These are phyloP conservation scores for Kwoniella botswanensis DNA, from an alignment of 768 basidiomycete genomes.

Conservation along the genomic window DNA sequence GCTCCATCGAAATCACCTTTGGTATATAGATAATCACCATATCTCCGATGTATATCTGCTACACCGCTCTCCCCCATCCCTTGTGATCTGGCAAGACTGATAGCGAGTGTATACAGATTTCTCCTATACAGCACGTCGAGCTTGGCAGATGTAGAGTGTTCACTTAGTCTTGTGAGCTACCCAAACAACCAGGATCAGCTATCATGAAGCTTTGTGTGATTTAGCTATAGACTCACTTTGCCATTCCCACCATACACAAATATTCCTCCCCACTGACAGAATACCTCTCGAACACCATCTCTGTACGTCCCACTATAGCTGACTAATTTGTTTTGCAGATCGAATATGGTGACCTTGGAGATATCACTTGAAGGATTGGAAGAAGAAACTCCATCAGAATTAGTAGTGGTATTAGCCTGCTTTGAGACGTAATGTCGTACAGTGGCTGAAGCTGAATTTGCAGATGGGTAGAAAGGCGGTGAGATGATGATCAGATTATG, in stretches of 20 bases:
- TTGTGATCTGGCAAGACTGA: conserved; percentile 81
- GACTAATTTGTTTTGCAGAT: conserved; percentile 88
- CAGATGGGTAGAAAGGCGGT: conserved; percentile 74
- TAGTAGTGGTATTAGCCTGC: conserved; percentile 58
- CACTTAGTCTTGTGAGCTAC: conserved; percentile 51
- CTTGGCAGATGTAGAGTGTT: conserved; percentile 73
- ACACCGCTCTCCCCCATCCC: conserved; percentile 73
- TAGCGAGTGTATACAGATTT: conserved; percentile 73
- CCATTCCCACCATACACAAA: conserved; percentile 81
- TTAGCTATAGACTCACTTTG: conserved; percentile 62
- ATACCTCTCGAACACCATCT: conserved; percentile 79
- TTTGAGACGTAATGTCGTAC: conserved; percentile 73
- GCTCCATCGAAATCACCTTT: conserved; percentile 93
- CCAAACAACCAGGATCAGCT: conserved; percentile 4
- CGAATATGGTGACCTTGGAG: conserved; percentile 73
- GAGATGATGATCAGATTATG: conserved; percentile 90
- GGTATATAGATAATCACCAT: conserved; percentile 86
- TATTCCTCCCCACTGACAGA: conserved; percentile 79
- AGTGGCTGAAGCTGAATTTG: conserved; percentile 71
- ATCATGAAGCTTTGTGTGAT: neutral
- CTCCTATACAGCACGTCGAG: conserved; percentile 82
- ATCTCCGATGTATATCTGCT: conserved; percentile 85
- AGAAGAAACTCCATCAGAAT: conserved; percentile 66
- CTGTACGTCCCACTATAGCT: conserved; percentile 81
- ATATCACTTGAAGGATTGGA: conserved; percentile 32